Evolutionary conservation across 306 rosid species (phyloP).

Genomic region (Sicyos edulis): DNA sequence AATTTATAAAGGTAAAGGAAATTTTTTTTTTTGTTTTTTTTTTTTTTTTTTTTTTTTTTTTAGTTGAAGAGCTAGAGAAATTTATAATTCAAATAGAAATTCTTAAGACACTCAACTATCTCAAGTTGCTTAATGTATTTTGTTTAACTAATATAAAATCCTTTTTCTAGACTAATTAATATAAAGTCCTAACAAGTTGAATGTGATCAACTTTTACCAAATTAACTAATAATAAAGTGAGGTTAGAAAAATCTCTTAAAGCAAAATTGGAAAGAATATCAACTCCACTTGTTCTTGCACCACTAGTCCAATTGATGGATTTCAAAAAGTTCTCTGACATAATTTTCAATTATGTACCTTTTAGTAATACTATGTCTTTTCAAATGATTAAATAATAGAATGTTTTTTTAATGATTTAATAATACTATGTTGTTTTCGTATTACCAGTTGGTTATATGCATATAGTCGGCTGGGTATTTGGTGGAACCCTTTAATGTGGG

Average conservation of each 20-base stretch:
- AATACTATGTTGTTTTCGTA: too few relatives aligned
- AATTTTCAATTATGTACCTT: background rate
- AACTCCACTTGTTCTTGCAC: conserved; percentile 9
- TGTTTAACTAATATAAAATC: background rate
- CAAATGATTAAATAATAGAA: too few relatives aligned
- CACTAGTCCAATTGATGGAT: conserved; percentile 12
- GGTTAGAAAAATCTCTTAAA: background rate
- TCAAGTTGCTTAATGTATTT: background rate
- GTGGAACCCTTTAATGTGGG: background rate
- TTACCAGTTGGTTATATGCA: too few relatives aligned
- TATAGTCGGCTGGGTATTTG: background rate
- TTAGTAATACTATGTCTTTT: background rate
- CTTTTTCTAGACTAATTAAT: too few relatives aligned
- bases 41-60: background rate
- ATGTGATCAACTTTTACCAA: background rate
- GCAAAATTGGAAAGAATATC: conserved; percentile 3
- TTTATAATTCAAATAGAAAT: background rate
- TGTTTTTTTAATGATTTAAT: too few relatives aligned
- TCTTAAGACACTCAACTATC: background rate
- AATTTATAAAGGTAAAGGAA: background rate
- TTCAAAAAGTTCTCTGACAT: conserved; percentile 1
- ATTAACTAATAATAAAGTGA: conserved; percentile 4
- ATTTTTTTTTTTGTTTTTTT: background rate
- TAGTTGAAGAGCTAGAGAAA: background rate
- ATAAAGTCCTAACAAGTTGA: conserved; percentile 6